These are phyloP conservation scores for Neobulgaria alba DNA, from an alignment of 2,329 filamentous ascomycete genomes.

Conservation along the genomic window DNA sequence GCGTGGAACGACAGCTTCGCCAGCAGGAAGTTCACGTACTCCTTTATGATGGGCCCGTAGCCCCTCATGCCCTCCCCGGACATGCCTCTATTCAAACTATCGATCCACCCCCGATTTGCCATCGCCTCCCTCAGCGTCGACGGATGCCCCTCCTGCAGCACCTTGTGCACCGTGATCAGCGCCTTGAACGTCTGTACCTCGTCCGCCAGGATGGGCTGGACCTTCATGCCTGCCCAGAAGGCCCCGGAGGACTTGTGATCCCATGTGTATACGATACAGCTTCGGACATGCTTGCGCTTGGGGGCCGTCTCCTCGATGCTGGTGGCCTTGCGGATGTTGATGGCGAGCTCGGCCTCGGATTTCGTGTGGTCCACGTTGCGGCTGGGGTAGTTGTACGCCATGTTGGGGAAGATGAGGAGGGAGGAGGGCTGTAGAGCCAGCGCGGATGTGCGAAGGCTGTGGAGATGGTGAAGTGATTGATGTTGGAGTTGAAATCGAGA, in stretches of 20 bases:
- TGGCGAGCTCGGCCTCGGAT: conserved; percentile 58
- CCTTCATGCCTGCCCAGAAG: conserved; percentile 98
- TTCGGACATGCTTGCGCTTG: conserved; percentile 89
- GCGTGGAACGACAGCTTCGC: conserved; percentile 95
- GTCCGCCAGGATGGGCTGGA: conserved; percentile 97
- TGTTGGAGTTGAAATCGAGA: no score
- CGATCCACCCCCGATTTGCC: conserved; percentile 81
- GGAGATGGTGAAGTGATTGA: no score
- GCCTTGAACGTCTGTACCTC: conserved; percentile 99
- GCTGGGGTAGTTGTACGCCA: conserved; percentile 24
- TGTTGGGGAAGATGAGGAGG: no score
- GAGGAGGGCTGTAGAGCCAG: no score
- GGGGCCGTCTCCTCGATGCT: conserved; percentile 59
- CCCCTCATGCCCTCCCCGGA: conserved; percentile 77
- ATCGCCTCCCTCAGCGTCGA: conserved; percentile 81
- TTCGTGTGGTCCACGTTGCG: conserved; percentile 29
- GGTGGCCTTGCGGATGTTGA: conserved; percentile 64
- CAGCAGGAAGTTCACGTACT: conserved; percentile 93
- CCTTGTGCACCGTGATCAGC: conserved; percentile 93
- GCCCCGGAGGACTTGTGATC: conserved; percentile 92
- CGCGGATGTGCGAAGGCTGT: no score
- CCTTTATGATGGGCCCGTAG: conserved; percentile 85
- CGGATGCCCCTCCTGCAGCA: conserved; percentile 93
- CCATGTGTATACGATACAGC: conserved; percentile 98
- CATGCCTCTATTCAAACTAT: conserved; percentile 79